A percentile compares a stretch with the other conserved stretches of the same genome.
Evolutionary conservation across 2,329 filamentous ascomycete genomes (phyloP).

Genomic region (Zymoseptoria pseudotritici): DNA sequence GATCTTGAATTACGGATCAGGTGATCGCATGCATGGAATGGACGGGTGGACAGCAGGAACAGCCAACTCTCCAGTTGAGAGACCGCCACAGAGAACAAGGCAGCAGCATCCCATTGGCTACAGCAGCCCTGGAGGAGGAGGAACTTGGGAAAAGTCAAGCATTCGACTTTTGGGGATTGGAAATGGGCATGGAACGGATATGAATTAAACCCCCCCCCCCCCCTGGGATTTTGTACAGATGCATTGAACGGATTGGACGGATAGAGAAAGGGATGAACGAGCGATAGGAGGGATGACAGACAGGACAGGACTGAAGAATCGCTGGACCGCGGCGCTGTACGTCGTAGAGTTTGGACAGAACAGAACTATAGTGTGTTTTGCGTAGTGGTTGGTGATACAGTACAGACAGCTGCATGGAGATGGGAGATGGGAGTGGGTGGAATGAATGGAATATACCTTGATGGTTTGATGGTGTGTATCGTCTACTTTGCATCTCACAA

Average conservation of each 20-base stretch:
- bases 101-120: too few species aligned
- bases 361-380: neutral
- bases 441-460: neutral
- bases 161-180: neutral
- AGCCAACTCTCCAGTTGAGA: too few species aligned
- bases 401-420: neutral
- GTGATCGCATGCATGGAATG: too few species aligned
- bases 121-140: too few species aligned
- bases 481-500: neutral
- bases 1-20: too few species aligned
- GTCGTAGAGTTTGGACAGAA: neutral
- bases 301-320: neutral
- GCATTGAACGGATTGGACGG: neutral
- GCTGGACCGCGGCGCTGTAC: neutral
- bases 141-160: too few species aligned
- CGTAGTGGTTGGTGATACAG: neutral
- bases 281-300: too few species aligned
- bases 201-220: too few species aligned
- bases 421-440: too few species aligned
- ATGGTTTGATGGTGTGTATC: neutral
- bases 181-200: neutral
- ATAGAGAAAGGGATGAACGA: too few species aligned
- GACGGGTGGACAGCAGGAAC: too few species aligned
- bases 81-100: too few species aligned
- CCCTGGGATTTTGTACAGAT: neutral